A percentile compares a stretch with the other conserved stretches of the same genome.
These are phyloP conservation scores for Cystobasidiopsis lactophilus DNA, from an alignment of 768 basidiomycete genomes.

Conservation along the genomic window DNA sequence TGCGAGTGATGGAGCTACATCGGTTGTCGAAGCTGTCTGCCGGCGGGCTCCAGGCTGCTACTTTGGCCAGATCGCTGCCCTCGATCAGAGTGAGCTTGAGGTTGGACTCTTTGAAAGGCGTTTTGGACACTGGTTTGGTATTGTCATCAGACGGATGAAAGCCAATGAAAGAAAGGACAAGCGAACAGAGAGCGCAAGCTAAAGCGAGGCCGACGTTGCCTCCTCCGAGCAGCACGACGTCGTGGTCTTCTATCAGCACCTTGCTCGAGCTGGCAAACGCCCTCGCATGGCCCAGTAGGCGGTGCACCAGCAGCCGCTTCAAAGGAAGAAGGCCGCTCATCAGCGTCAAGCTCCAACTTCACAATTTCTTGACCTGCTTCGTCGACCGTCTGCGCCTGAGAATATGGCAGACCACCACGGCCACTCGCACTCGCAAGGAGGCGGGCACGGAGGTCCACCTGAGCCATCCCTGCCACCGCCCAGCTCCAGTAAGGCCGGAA, in stretches of 20 bases:
- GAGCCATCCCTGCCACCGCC: no score
- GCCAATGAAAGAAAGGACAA: neutral
- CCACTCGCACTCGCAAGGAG: no score
- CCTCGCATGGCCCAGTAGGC: no score
- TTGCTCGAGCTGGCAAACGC: no score
- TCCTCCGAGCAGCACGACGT: slow-evolving; percentile 84
- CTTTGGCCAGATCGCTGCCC: slow-evolving; percentile 6
- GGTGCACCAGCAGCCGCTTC: no score
- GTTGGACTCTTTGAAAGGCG: neutral
- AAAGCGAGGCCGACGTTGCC: slow-evolving; percentile 79
- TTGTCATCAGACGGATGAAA: neutral
- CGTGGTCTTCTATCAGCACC: slow-evolving; percentile 30
- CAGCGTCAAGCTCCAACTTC: no score
- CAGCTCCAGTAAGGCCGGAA: no score
- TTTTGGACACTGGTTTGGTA: neutral
- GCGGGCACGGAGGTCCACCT: no score
- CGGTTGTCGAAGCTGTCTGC: slow-evolving; percentile 24
- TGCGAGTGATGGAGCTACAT: slow-evolving; percentile 25
- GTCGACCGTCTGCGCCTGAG: no score
- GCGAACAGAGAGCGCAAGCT: slow-evolving; percentile 60
- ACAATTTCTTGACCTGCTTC: no score
- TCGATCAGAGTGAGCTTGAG: slow-evolving; percentile 10
- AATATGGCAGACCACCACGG: no score
- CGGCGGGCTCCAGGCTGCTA: slow-evolving; percentile 8
- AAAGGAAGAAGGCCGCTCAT: no score